Evolutionary conservation across 23 red algal genomes (phyloP).

Genomic region (Agarophyton chilense): DNA sequence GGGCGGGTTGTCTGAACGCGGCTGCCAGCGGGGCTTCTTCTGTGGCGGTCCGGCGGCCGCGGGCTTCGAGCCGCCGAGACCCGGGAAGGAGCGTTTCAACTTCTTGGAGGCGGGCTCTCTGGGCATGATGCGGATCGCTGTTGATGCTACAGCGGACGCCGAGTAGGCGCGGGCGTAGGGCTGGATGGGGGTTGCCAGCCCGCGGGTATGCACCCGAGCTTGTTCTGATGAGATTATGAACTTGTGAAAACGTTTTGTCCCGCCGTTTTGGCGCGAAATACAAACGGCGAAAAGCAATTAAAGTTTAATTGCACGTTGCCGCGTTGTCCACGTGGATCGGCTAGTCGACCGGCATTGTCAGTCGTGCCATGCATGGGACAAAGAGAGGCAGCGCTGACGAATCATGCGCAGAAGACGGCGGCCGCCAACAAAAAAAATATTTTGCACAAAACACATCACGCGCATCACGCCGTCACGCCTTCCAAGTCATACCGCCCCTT

Average conservation of each 20-base stretch:
- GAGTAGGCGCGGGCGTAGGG: not conserved
- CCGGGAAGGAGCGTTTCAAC: not conserved
- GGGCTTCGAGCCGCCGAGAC: constrained; percentile 5
- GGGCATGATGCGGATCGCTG: not conserved
- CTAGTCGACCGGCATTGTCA: no score
- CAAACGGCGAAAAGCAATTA: not conserved
- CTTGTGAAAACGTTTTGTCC: no score
- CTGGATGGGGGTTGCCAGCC: no score
- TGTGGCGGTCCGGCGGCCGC: constrained; percentile 3
- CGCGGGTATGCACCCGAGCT: no score
- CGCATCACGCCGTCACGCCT: not conserved
- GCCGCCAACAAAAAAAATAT: not conserved
- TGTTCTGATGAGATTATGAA: no score
- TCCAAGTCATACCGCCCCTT: constrained; percentile 11
- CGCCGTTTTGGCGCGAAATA: constrained; percentile 16
- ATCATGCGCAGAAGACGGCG: not conserved
- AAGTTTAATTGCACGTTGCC: not conserved
- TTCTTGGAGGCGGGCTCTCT: not conserved
- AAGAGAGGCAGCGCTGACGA: no score
- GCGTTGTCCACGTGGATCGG: not conserved
- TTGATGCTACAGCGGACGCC: not conserved
- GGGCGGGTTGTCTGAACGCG: constrained; percentile 61
- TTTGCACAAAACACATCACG: not conserved
- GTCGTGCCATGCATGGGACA: no score
- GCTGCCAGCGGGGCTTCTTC: constrained; percentile 58